Base-by-base conservation (phyloP, 768 basidiomycete species). In the Lentinula detonsa region DNA sequence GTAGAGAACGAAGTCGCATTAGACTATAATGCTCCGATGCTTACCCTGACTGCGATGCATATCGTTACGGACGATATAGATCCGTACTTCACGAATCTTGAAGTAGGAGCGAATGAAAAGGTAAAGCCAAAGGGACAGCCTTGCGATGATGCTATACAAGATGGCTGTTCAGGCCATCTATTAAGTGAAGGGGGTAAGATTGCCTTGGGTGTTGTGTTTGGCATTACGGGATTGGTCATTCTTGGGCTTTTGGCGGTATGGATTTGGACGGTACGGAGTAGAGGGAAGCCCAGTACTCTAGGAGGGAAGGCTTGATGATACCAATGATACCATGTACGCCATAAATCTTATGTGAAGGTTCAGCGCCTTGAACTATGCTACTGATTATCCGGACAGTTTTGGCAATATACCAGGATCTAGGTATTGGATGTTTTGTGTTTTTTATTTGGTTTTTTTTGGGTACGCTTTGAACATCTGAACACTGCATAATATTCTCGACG, bases 21-120 rank as follows among this genome's bases (percentile, higher is more conserved):
- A 43, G 95, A 97, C 69, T 95, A 94, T 71, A 92, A 91, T 65
- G 92, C 93, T 0, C 93, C 93, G 1, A 79, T 96, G 76, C 78
- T 96, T n/a, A 89, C 92, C 1, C 80, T 97, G 39, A 85, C 89
- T 0, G 90, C 93, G 16, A 85, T 86, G 78, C 84, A 88, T 65
- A 79, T 88, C n/a, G 67, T 90, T 54, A 86, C 84, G 63, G 83
- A 85, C 61, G 77, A 75, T 28, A 71, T 69, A 18, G 91, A 95
- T 65, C 94, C 94, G 0, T 93, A 80, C 74, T 97, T 85, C 70
- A 90, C 88, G 15, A 73, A 79, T 5, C 75, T 96, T 34, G 75
- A 85, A 69, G 84, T 81, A 1, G 91, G 91, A 34, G 80, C 81
- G 55, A 91, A 90, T 68, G 79, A 74, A 5, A 80, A 78, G 60